phyloP scores from a whole-genome alignment of 2,329 filamentous ascomycete species.

The Trichoderma semiorbis region DNA sequence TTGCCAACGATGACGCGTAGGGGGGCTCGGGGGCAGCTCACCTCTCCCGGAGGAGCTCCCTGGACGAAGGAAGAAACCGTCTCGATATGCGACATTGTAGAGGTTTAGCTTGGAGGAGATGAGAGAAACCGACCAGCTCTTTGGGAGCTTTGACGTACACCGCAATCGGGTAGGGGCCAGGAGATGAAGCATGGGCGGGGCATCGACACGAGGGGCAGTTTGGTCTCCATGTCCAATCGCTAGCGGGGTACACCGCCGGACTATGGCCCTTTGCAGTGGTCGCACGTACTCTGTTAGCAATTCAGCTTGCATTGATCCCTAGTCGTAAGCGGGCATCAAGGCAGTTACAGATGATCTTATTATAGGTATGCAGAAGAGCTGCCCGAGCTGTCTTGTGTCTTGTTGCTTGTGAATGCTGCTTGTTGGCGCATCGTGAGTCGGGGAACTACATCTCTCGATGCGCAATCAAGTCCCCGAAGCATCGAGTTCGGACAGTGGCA shows the following conservation, averaged over 20 bases:
- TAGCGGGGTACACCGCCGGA: conserved; percentile 6
- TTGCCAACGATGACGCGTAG: conserved; percentile 21
- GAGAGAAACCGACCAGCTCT: not conserved
- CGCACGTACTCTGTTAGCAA: conserved; percentile 3
- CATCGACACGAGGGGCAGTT: conserved; percentile 10
- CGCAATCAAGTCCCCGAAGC: not conserved
- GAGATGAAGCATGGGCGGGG: conserved; percentile 14
- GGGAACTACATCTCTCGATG: not conserved
- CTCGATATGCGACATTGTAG: conserved; percentile 38
- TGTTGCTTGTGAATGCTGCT: not conserved
- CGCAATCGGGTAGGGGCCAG: conserved; percentile 3
- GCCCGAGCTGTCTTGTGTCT: not conserved
- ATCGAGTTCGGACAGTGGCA: not conserved
- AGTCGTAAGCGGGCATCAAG: not conserved
- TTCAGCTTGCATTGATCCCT: not conserved
- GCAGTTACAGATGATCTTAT: not conserved
- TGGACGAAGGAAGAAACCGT: conserved; percentile 80
- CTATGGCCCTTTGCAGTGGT: not conserved
- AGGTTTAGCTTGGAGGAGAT: not conserved
- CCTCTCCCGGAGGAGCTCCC: conserved; percentile 94
- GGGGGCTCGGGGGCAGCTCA: conserved; percentile 33
- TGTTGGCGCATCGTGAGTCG: not conserved
- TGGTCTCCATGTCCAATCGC: not conserved
- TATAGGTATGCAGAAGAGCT: not conserved
- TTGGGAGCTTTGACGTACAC: conserved; percentile 15